These are phyloP conservation scores for Cadophora malorum DNA, from an alignment of 2,329 filamentous ascomycete genomes.

Conservation along the genomic window DNA sequence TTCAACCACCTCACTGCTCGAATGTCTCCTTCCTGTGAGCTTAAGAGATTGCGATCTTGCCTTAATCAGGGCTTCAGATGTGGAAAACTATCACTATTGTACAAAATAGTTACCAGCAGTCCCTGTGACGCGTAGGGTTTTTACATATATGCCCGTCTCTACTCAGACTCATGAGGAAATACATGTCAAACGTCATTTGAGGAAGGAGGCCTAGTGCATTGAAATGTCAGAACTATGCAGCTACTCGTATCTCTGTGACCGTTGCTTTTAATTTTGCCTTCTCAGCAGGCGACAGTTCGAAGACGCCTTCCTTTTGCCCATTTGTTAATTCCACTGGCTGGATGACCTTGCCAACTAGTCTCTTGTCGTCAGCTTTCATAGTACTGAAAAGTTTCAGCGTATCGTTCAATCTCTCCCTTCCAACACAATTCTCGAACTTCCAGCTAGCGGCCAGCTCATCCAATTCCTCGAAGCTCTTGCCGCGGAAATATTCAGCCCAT, in stretches of 20 bases:
- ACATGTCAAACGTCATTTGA: background rate
- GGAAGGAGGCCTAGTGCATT: background rate
- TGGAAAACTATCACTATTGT: too few relatives aligned
- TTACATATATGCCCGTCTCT: too few relatives aligned
- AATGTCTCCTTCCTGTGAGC: too few relatives aligned
- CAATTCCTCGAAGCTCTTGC: background rate
- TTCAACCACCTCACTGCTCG: too few relatives aligned
- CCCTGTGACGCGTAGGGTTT: too few relatives aligned
- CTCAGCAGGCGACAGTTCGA: background rate
- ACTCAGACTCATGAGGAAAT: background rate
- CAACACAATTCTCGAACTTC: background rate
- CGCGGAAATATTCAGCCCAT: background rate
- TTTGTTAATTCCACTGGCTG: background rate
- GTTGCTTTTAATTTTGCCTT: background rate
- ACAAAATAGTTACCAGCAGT: too few relatives aligned
- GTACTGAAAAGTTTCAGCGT: background rate
- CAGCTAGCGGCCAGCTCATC: background rate
- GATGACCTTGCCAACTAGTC: background rate
- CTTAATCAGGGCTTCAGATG: too few relatives aligned
- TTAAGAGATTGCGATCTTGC: too few relatives aligned
- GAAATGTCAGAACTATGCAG: background rate
- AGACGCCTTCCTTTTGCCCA: background rate
- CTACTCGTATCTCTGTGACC: background rate
- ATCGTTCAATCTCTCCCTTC: background rate
- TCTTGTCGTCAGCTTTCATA: background rate